Conservation (phyloP, 2,329 filamentous ascomycete species). For the Plenodomus lindquistii region DNA sequence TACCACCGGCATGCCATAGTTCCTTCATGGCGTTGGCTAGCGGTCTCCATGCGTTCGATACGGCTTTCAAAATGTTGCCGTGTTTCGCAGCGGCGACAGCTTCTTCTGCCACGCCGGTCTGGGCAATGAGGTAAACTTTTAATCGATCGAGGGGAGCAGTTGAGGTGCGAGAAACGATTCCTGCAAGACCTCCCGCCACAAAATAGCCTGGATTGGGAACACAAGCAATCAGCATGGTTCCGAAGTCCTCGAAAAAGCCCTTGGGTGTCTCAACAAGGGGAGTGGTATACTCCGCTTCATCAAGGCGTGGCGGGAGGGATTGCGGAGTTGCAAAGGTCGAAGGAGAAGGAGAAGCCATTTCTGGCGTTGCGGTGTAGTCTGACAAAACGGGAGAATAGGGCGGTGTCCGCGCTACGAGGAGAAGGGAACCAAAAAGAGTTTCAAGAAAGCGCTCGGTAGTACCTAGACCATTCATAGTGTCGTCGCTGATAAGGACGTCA, state of each 20-base stretch:
- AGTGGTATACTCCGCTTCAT: slow-evolving; percentile 29
- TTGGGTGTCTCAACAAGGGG: slow-evolving; percentile 32
- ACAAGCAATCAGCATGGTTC: slow-evolving; percentile 58
- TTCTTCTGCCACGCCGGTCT: slow-evolving; percentile 67
- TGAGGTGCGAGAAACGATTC: slow-evolving; percentile 90
- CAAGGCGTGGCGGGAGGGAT: slow-evolving; percentile 43
- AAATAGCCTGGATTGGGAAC: slow-evolving; percentile 96
- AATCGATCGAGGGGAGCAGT: slow-evolving; percentile 95
- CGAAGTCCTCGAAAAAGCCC: slow-evolving; percentile 39
- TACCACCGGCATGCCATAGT: slow-evolving; percentile 82
- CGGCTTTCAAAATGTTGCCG: slow-evolving; percentile 67
- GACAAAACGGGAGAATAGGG: slow-evolving; percentile 34
- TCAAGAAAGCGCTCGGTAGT: slow-evolving; percentile 71
- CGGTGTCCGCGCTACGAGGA: slow-evolving; percentile 64
- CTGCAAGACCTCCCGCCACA: slow-evolving; percentile 89
- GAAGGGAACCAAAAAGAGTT: slow-evolving; percentile 75
- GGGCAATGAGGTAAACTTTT: slow-evolving; percentile 96
- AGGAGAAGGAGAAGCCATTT: slow-evolving; percentile 30
- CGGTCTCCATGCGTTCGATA: slow-evolving; percentile 68
- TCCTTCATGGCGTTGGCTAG: slow-evolving; percentile 74
- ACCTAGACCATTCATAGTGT: slow-evolving; percentile 92
- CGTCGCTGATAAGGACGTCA: slow-evolving; percentile 89
- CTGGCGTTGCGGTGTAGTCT: slow-evolving; percentile 28
- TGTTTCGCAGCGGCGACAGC: slow-evolving; percentile 69
- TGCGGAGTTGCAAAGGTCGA: slow-evolving; percentile 29